Base-by-base conservation (phyloP, 108 stramenopile genomes). In the Cyclotella baltica region DNA sequence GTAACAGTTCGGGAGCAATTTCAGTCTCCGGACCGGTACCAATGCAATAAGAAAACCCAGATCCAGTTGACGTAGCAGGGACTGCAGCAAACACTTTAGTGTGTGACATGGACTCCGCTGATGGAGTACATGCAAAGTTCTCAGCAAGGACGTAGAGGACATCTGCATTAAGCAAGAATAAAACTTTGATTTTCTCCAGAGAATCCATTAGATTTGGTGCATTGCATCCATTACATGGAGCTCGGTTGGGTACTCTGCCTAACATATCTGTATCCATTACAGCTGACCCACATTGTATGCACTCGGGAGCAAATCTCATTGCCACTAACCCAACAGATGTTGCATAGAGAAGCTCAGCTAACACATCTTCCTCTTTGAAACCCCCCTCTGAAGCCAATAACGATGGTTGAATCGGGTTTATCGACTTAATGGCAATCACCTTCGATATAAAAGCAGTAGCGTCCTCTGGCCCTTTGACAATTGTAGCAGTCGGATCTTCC, bases 251-350 rank as follows among this genome's bases (percentile, higher is more conserved):
- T 18, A 73, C 18, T 23, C 31, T 31, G 15, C 63, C 65, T 33
- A 75, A 58, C 57, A 62, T 53, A 50, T 73, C 61, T 2, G 50
- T 51, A 27, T 65, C 80, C 47, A 53, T 52, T 0, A 62, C 67
- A 29, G 73, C 67, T 36, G 47, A 31, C 3, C 81, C 81, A 72
- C 81, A 74, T 23, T 69, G 69, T 30, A 59, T 70, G 38, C 81
- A 83, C 46, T 72, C 70, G 0, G 81, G 81, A 55, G 81, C 62
- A 51, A 76, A 83, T 22, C 37, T 50, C 81, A 83, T 77, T 4
- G 66, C 36, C 22, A 68, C 48, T 67, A 74, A 40, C 0, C 81
- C 81, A 58, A 69, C 68, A 40, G 36, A 66, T n/a, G 75, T 83
- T 18, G 81, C 81, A 40, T 83, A 77, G 0, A 77, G 22, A 23